These are phyloP conservation scores for Daedalea quercina DNA, from an alignment of 768 basidiomycete species.

Conservation along the genomic window DNA sequence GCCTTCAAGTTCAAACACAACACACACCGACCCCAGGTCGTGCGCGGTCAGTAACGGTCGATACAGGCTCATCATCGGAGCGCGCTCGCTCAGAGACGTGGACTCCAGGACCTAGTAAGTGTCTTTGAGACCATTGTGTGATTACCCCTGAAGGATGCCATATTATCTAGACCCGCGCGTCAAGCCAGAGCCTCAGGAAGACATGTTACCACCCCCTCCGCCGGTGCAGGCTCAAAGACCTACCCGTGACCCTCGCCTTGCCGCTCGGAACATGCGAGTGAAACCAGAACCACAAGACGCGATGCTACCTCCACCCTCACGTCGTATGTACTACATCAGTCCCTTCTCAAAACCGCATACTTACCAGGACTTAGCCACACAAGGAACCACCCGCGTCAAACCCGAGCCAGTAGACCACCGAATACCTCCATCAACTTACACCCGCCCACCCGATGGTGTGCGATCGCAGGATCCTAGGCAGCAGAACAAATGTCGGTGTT, in stretches of 20 bases:
- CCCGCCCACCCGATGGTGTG: neutral
- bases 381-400: no score
- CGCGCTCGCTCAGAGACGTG: neutral
- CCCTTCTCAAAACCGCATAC: neutral
- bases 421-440: no score
- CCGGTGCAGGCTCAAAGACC: neutral
- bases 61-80: neutral
- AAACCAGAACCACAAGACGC: neutral
- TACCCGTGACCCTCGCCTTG: neutral
- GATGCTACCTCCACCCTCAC: neutral
- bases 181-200: conserved; percentile 10
- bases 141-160: neutral
- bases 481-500: neutral
- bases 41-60: neutral
- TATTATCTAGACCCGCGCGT: neutral
- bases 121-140: neutral
- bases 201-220: neutral
- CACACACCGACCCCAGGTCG: neutral
- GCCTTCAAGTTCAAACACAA: neutral
- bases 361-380: neutral
- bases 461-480: neutral
- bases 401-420: no score
- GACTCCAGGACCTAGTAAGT: neutral
- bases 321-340: neutral
- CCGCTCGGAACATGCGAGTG: neutral